Evolutionary conservation across 2,329 filamentous ascomycete species (phyloP), one percentile per base, ranked within the genome.

Genomic region (Fusarium pseudocircinatum): DNA sequence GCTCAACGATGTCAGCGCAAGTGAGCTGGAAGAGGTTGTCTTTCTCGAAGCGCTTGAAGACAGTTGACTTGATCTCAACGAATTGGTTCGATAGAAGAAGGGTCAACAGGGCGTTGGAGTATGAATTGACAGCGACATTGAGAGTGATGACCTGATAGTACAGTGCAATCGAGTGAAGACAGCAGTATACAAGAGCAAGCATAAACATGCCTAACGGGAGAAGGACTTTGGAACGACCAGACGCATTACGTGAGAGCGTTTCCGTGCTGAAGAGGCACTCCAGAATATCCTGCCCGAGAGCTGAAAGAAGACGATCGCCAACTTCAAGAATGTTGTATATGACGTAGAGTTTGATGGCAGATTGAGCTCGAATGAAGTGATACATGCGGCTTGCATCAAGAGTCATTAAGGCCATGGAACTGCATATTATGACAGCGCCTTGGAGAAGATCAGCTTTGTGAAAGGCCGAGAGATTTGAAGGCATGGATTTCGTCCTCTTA

Each of bases 21-120:
- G 96, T 97, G 20, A 99, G 87, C 81, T 99, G 96, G 80, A 99
- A 99, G 0, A 97, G 85, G 74, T 97, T 98, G 79, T 99, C 96
- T 81, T 98, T 98, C 78, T 99, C 96, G 72, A 98, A 97, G 69
- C 96, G 96, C 85, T 99, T 98, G 86, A 99, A 99, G 2, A 99
- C 97, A 0, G 95, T 97, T 69, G 94, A 94, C 80, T 99, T 99
- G 86, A 99, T 97, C 84, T 99, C 96, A 47, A 99, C 96, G 78
- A 99, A 99, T 79, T 99, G 97, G 79, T 98, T 99, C 12, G 95
- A 98, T 80, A 99, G 90, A 4, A 99, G 87, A 2, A 99, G 88
- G 0, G 96, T 98, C 39, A 99, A 87, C 9, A 99, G 86, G 0
- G 96, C 96, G 79, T 99, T 99, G 0, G 95, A 98, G 82, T 99